Base-by-base conservation (phyloP, 257 asterid genomes). In the Leonotis leonurus region DNA sequence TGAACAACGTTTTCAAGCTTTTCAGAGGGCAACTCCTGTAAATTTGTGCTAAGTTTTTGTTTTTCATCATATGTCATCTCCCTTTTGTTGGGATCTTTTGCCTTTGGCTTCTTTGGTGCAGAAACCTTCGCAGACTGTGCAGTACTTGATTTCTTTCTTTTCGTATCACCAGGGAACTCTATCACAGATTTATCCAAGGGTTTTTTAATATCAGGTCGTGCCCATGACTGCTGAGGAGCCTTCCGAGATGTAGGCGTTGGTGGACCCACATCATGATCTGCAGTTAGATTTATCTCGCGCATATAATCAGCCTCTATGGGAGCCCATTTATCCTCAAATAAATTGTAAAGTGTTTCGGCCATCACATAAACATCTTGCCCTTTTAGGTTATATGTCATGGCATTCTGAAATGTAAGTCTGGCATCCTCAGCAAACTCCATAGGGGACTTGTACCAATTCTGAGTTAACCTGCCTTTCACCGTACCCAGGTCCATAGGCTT, bases 31-130 rank as follows among this genome's bases (percentile, higher is more conserved):
- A 90, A 70, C 68, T 70, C 69, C 85, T 87, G 97, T 73, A 90
- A 69, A 77, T 74, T 74, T 61, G 58, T 33, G 69, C 96, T 90
- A 41, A 90, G 95, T 49, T 85, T 85, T 74, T 87, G 95, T 84
- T 90, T 90, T 68, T 90, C 97, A 33, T 87, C 97, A 67, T 81
- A 90, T 1, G 96, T 90, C 97, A 90, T 87, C 62, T 90, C 97
- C 79, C 97, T 87, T 79, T 87, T 90, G 62, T 80, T 77, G 13
- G 83, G 87, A 70, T 87, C 97, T 74, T 80, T 87, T 1, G 97
- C 97, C 75, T 90, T 90, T 46, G 97, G 97, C 81, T 90, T 90
- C 84, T 76, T 87, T n/a, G 77, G 73, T 21, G 71, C 70, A 52
- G 76, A 63, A 52, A 55, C 67, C 75, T 79, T 83, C 22, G 79